Base-by-base conservation (phyloP, 345 rosid species). In the Psidium guajava region DNA sequence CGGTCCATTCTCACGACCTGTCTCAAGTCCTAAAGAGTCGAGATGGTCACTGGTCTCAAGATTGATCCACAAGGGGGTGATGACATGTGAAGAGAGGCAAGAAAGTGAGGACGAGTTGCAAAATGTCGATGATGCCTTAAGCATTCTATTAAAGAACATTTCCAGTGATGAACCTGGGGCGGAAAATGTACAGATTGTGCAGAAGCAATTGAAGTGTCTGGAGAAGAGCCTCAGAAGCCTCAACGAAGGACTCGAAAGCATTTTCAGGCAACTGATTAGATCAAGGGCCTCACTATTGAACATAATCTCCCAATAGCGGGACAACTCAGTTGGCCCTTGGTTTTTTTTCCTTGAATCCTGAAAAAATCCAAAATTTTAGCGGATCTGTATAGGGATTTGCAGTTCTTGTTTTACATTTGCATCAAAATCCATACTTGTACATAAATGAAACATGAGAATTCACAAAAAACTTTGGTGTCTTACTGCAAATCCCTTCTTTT, bases 281-380 rank as follows among this genome's bases (percentile, higher is more conserved):
- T 84, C 95, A 84, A 91, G 98, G 86, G 86, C 95, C 36, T 88
- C 96, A 22, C 87, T 95, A 83, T 88, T 94, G 89, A 96, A 93
- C 88, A 92, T 94, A n/a, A 84, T 92, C 84, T 95, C 96, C 81
- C 92, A 89, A 54, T 93, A 91, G 86, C 14, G 14, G 58, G 27
- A 54, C 8, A 82, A 5, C 51, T 42, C 44, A 7, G 22, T 11
- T n/a, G 16, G 61, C 24, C 47, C 59, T 54, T 51, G 3, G 42
- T 28, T 69, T 69, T 69, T 69, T 8, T 13, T 69, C 24, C 24
- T 69, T 36, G 47, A 69, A 36, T 69, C 77, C 44, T 69, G 24
- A 40, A 69, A 32, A 32, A 32, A 36, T 36, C 77, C 47, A 69
- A 32, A 69, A 18, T 69, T 69, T 69, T 32, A 40, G 47, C 36